These are phyloP conservation scores for Hygrocybe coccinea DNA, from an alignment of 768 basidiomycete genomes.

Conservation along the genomic window DNA sequence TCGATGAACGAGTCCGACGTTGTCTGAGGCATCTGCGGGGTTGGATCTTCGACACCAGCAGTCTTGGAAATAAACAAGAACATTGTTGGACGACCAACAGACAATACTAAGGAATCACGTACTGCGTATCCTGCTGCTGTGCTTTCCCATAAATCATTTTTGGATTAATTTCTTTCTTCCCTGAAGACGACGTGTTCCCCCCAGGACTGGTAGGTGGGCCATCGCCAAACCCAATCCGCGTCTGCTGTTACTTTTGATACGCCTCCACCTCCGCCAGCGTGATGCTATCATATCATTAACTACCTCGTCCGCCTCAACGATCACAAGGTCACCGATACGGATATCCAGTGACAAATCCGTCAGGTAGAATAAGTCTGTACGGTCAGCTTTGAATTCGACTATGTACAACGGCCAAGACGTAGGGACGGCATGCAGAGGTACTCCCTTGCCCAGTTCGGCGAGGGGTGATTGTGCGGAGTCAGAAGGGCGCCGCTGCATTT, in stretches of 20 bases:
- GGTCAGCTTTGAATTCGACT: constrained; percentile 95
- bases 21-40: constrained; percentile 14
- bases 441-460: constrained; percentile 78
- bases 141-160: constrained; percentile 96
- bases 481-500: constrained; percentile 36
- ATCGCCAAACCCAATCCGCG: constrained; percentile 38
- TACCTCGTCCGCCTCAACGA: constrained; percentile 94
- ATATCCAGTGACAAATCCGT: constrained; percentile 61
- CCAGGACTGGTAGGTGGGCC: constrained; percentile 32
- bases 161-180: constrained; percentile 90
- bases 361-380: constrained; percentile 91
- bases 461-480: constrained; percentile 35
- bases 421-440: constrained; percentile 80
- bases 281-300: constrained; percentile 87
- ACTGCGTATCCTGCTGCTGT: constrained; percentile 73
- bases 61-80: constrained; percentile 33
- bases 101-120: constrained; percentile 26
- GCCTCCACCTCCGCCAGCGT: constrained; percentile 86
- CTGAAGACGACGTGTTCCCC: constrained; percentile 18
- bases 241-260: constrained; percentile 78
- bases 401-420: constrained; percentile 88
- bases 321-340: constrained; percentile 84
- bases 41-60: constrained; percentile 74
- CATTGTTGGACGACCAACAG: neutral
- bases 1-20: constrained; percentile 24